Evolutionary conservation across 2,329 filamentous ascomycete species (phyloP), one percentile per base, ranked within the genome.

Genomic region (Alternaria solani): DNA sequence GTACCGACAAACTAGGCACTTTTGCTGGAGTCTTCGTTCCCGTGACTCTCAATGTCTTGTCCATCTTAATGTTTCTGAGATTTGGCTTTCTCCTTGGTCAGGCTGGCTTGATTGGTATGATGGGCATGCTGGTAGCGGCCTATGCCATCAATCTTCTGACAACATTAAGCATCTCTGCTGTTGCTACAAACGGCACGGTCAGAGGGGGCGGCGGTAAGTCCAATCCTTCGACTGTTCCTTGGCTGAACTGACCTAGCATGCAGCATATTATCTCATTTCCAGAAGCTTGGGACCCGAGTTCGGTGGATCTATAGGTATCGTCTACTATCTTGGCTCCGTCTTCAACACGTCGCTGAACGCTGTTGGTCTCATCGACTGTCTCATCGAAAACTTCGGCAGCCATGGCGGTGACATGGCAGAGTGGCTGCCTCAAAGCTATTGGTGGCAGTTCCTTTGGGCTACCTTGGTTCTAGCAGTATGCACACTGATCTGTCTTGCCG

Each of bases 31-130:
- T 96, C 48, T 96, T 93, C 76, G 91, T 96, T 16, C 93, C 93
- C 1, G 93, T 93, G n/a, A 94, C 90, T 62, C 83, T 96, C 67
- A 96, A 95, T 77, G 93, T 96, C 42, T 81, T 96, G 66, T 94
- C 91, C 70, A 96, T 96, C 78, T 85, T 96, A 63, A 96, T 96
- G 92, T 96, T 96, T 80, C 83, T 96, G 70, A 88, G 93, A 23
- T 96, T 96, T 76, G 92, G 93, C 23, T 89, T 93, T 69, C 91
- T 96, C 58, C 83, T 96, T 23, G 93, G 92, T 8, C 90, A 94
- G 74, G 86, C 90, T 63, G 93, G 93, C 23, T 82, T 96, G 44
- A 65, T 94, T 43, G 93, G 92, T 51, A 95, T 93, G 78, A 82
- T 96, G 74, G 90, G 91, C 14, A 86, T 95, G 77, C 86, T 96